These are phyloP conservation scores for Kwoniella botswanensis DNA, from an alignment of 768 basidiomycete genomes.

Conservation along the genomic window DNA sequence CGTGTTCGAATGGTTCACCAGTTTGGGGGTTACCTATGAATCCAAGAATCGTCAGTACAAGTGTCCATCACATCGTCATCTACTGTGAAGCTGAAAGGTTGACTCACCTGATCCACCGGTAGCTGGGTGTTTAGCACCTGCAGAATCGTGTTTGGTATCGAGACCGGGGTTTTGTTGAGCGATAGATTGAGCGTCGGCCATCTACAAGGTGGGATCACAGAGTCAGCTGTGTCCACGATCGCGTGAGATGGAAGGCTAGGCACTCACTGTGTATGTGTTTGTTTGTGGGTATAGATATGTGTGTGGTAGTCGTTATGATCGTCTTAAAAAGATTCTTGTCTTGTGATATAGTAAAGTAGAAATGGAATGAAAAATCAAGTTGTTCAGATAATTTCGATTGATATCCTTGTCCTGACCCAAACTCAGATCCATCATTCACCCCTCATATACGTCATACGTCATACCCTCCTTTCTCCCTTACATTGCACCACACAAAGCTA, in stretches of 20 bases:
- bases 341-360: background rate
- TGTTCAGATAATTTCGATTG: background rate
- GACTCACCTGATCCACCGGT: conserved; percentile 25
- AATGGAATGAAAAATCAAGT: background rate
- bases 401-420: background rate
- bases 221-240: too few relatives aligned
- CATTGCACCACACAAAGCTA: background rate
- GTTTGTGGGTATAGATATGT: conserved; percentile 2
- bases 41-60: too few relatives aligned
- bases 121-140: conserved; percentile 31
- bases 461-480: background rate
- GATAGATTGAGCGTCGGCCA: conserved; percentile 26
- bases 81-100: background rate
- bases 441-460: background rate
- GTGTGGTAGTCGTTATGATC: conserved; percentile 6
- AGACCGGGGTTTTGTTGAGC: conserved; percentile 23
- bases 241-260: background rate
- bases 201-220: background rate
- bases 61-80: too few relatives aligned
- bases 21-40: conserved; percentile 54
- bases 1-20: conserved; percentile 45
- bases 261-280: conserved; percentile 20
- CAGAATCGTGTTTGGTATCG: conserved; percentile 27
- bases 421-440: background rate
- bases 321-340: background rate